phyloP scores from a whole-genome alignment of 805 yeast species.

The Wickerhamiella occidentalis region DNA sequence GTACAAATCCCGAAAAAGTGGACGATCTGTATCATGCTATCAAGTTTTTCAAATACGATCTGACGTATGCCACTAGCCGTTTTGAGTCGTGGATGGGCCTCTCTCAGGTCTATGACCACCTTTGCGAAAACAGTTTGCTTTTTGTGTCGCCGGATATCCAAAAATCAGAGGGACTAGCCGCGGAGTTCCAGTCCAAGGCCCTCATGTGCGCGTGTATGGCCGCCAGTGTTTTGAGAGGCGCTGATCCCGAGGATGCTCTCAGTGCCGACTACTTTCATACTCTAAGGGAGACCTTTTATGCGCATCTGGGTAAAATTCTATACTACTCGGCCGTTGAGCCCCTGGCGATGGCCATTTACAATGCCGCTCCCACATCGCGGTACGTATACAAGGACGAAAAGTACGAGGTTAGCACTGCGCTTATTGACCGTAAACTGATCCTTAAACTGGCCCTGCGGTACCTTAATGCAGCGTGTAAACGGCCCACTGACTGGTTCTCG shows the following conservation, averaged over 20 bases:
- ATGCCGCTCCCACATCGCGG: conserved; percentile 38
- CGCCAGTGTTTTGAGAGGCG: conserved; percentile 30
- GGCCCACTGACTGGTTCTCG: conserved; percentile 45
- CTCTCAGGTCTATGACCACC: conserved; percentile 63
- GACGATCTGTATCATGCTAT: conserved; percentile 72
- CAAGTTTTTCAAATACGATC: conserved; percentile 50
- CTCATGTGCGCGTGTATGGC: conserved; percentile 69
- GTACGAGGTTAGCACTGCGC: conserved; percentile 15
- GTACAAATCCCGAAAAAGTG: conserved; percentile 66
- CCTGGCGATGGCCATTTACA: conserved; percentile 37
- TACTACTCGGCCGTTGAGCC: conserved; percentile 30
- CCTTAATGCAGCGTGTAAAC: conserved; percentile 31
- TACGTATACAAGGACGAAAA: conserved; percentile 24
- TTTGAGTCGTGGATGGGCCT: conserved; percentile 78
- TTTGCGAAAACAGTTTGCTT: conserved; percentile 63
- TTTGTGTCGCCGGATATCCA: conserved; percentile 4
- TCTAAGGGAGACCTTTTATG: conserved; percentile 37
- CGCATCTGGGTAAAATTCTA: conserved; percentile 44
- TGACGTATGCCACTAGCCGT: conserved; percentile 52
- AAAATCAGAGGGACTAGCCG: conserved; percentile 51
- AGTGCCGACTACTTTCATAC: conserved; percentile 24
- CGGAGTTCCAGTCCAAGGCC: conserved; percentile 54
- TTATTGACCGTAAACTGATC: conserved; percentile 14
- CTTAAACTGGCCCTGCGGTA: conserved; percentile 34
- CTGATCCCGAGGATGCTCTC: conserved; percentile 3